Evolutionary conservation across 768 basidiomycete species (phyloP).

Genomic region (Boletus vinaceobasis): DNA sequence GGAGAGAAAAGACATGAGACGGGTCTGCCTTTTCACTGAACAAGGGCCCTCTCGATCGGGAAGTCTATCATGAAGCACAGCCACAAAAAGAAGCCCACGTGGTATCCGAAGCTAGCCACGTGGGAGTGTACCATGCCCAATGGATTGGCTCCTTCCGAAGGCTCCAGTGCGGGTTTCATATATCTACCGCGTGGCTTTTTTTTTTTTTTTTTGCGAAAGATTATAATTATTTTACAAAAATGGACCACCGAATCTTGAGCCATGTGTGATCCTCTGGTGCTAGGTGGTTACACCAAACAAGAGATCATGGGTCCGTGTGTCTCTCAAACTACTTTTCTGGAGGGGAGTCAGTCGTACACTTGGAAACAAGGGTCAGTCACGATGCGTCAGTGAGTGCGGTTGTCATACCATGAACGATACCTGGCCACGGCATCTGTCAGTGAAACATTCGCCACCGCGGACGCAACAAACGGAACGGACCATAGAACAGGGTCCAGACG

Average conservation of each 20-base stretch:
- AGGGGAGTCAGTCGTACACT: conserved; percentile 34
- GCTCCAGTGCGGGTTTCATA: conserved; percentile 12
- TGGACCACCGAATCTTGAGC: not conserved
- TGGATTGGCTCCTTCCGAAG: conserved; percentile 10
- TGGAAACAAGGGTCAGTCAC: conserved; percentile 16
- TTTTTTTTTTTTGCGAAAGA: not conserved
- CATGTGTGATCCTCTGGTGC: not conserved
- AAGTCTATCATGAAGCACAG: conserved; percentile 29
- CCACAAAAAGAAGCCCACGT: conserved; percentile 33
- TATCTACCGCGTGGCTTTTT: not conserved
- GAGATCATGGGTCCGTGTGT: not conserved
- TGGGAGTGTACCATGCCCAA: conserved; percentile 25
- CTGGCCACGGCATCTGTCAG: conserved; percentile 21
- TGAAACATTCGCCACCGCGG: not conserved
- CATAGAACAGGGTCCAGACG: conserved; percentile 92
- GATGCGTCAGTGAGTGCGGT: not conserved
- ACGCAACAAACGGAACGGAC: conserved; percentile 40
- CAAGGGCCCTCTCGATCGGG: conserved; percentile 42
- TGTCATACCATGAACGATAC: conserved; percentile 47
- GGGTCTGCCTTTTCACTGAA: conserved; percentile 34
- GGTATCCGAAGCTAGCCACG: conserved; percentile 32
- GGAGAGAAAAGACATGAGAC: conserved; percentile 9
- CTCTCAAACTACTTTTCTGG: not conserved
- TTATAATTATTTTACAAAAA: not conserved
- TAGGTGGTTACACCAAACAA: not conserved